phyloP scores from a whole-genome alignment of 495 filamentous ascomycete species.

The Emericellopsis terricola region DNA sequence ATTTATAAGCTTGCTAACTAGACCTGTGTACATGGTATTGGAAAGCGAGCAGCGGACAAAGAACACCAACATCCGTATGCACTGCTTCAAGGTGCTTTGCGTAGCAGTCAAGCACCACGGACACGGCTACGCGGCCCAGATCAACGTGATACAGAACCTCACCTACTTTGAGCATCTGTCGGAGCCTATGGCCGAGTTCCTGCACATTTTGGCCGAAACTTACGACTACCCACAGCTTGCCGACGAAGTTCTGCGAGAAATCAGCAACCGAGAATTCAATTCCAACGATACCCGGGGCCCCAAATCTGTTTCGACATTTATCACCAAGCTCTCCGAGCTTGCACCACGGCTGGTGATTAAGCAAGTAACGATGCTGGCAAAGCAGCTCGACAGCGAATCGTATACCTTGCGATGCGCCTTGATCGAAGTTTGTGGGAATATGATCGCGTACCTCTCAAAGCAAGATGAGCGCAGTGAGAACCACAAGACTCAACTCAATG shows the following conservation, averaged over 20 bases:
- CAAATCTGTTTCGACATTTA: constrained; percentile 95
- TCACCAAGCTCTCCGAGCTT: constrained; percentile 89
- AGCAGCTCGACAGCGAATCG: constrained; percentile 92
- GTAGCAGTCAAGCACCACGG: constrained; percentile 97
- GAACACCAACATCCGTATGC: constrained; percentile 80
- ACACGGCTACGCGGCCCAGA: constrained; percentile 92
- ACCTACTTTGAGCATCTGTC: constrained; percentile 97
- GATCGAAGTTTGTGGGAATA: constrained; percentile 97
- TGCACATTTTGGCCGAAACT: constrained; percentile 90
- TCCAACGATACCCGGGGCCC: constrained; percentile 87
- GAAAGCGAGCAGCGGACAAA: constrained; percentile 92
- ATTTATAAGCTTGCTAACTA: constrained; percentile 79
- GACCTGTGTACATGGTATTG: constrained; percentile 83
- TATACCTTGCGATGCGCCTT: constrained; percentile 86
- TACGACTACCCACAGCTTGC: constrained; percentile 95
- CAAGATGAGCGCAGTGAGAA: constrained; percentile 81
- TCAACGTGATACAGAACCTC: constrained; percentile 89
- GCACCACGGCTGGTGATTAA: constrained; percentile 86
- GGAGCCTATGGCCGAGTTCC: constrained; percentile 96
- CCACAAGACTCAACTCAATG: constrained; percentile 82
- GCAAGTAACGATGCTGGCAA: constrained; percentile 85
- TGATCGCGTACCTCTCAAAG: constrained; percentile 77
- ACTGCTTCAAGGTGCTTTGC: constrained; percentile 90
- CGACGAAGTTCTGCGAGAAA: constrained; percentile 82
- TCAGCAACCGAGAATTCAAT: constrained; percentile 96